Evolutionary conservation across 148 eudicot species (phyloP), one percentile per base, ranked within the genome.

Genomic region (Rhododendron vialii): DNA sequence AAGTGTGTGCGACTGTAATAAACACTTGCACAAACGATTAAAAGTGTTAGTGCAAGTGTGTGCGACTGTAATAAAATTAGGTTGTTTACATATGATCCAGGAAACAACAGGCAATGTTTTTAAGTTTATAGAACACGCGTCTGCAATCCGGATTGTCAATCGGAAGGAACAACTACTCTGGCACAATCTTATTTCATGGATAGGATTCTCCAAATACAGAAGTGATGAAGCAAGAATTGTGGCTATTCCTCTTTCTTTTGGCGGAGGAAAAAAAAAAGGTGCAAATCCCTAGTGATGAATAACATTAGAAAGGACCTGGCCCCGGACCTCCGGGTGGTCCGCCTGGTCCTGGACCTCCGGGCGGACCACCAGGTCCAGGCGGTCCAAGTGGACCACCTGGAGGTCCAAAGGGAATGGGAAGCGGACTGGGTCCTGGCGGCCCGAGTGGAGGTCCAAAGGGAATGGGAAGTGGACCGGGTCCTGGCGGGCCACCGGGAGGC

Each of bases 401-500:
- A 24, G 82, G 57, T 0, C 57, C 59, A 11, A 71, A 65, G 17
- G 86, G 86, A 38, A 12, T 22, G 2, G 10, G 38, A 36, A 36
- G 38, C 38, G 38, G 82, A 78, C 78, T 82, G 0, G 71, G 71
- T 24, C 76, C 76, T 0, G 41, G 22, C 13, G 82, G 59, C 0
- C 59, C 61, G 0, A 28, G 65, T 18, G 86, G 84, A 82, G 53
- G 81, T n/a, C 51, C 81, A 20, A 41, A 43, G 2, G 81, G 82
- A 26, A 28, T 30, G 14, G 81, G 81, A 33, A 53, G 75, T 80
- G 28, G 86, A 63, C 74, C 84, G 0, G 73, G 86, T 28, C 74
- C 82, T 0, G 50, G 88, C 33, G 86, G 87, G 3, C 83, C 88
- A 30, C 2, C 41, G 11, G 83, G 59, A 57, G 86, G 83, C 17